phyloP scores from a whole-genome alignment of 2,329 filamentous ascomycete species.

The Ilyonectria robusta region DNA sequence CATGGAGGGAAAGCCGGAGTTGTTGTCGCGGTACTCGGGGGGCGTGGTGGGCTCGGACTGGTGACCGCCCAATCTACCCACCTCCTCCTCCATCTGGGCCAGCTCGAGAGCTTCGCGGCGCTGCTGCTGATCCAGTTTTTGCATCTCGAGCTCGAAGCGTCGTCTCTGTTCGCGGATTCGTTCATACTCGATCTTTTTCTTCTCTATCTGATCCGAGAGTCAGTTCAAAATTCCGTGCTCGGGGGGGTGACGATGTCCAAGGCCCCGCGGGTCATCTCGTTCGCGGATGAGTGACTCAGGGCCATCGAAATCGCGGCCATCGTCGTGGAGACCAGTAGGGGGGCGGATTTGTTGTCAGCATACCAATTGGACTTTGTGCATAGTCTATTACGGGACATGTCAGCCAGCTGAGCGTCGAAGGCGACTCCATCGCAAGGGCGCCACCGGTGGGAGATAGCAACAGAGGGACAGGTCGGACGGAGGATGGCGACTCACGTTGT shows the following conservation, averaged over 20 bases:
- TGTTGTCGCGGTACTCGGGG: slow-evolving; percentile 90
- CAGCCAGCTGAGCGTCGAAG: slow-evolving; percentile 33
- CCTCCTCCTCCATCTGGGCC: slow-evolving; percentile 85
- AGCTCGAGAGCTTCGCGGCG: slow-evolving; percentile 87
- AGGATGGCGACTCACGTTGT: slow-evolving; percentile 56
- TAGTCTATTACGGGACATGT: slow-evolving; percentile 62
- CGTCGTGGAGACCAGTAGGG: slow-evolving; percentile 6
- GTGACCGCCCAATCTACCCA: slow-evolving; percentile 76
- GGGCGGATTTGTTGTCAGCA: slow-evolving; percentile 52
- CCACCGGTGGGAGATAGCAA: not conserved
- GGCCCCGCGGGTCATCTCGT: slow-evolving; percentile 4
- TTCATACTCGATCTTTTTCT: slow-evolving; percentile 94
- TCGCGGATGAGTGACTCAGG: not conserved
- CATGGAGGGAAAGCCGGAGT: slow-evolving; percentile 80
- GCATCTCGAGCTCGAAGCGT: slow-evolving; percentile 93
- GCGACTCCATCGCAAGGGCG: slow-evolving; percentile 2
- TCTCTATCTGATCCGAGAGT: slow-evolving; percentile 79
- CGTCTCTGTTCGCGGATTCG: slow-evolving; percentile 89
- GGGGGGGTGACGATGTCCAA: not conserved
- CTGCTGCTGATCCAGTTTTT: slow-evolving; percentile 88
- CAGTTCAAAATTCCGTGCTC: slow-evolving; percentile 45
- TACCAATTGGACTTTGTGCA: slow-evolving; percentile 85
- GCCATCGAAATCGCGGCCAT: slow-evolving; percentile 18
- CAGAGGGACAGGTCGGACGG: not conserved
- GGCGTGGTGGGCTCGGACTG: slow-evolving; percentile 97